Conservation (phyloP, 2,329 filamentous ascomycete genomes). For the Boeremia lycopersici region DNA sequence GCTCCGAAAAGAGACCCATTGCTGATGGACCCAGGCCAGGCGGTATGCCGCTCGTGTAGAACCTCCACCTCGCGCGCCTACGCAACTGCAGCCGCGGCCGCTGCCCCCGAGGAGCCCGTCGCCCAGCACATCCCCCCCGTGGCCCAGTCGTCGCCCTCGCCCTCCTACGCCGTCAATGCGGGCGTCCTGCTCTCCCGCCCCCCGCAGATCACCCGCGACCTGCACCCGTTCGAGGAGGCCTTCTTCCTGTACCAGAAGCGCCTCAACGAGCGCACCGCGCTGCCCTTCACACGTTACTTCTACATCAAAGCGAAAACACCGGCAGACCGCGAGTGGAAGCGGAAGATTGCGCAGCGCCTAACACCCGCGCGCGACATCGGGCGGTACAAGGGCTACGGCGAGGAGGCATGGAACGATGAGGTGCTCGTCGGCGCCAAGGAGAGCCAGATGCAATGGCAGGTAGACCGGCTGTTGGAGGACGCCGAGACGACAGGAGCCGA, state of each 20-base stretch:
- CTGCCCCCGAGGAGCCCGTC: conserved; percentile 41
- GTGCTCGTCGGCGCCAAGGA: conserved; percentile 74
- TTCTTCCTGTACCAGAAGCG: conserved; percentile 98
- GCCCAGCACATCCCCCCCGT: conserved; percentile 43
- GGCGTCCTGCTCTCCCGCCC: conserved; percentile 87
- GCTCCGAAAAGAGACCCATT: not conserved
- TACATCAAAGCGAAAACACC: conserved; percentile 94
- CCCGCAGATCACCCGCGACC: conserved; percentile 81
- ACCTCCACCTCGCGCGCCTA: conserved; percentile 47
- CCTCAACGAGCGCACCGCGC: conserved; percentile 86
- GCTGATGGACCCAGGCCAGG: conserved; percentile 47
- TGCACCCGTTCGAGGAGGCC: conserved; percentile 86
- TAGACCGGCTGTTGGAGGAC: conserved; percentile 74
- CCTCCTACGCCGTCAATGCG: conserved; percentile 56
- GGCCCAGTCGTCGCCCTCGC: conserved; percentile 47
- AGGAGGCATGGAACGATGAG: conserved; percentile 89
- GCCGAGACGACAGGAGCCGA: conserved; percentile 64
- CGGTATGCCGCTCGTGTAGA: conserved; percentile 55
- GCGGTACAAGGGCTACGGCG: conserved; percentile 75
- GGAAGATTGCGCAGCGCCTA: conserved; percentile 78
- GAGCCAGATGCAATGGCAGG: conserved; percentile 66
- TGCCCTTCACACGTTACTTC: conserved; percentile 88
- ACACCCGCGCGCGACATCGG: conserved; percentile 85
- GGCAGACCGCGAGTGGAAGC: conserved; percentile 84
- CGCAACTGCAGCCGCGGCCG: conserved; percentile 44